phyloP scores from a whole-genome alignment of 2,329 filamentous ascomycete genomes.

The Colletotrichum eleusines region DNA sequence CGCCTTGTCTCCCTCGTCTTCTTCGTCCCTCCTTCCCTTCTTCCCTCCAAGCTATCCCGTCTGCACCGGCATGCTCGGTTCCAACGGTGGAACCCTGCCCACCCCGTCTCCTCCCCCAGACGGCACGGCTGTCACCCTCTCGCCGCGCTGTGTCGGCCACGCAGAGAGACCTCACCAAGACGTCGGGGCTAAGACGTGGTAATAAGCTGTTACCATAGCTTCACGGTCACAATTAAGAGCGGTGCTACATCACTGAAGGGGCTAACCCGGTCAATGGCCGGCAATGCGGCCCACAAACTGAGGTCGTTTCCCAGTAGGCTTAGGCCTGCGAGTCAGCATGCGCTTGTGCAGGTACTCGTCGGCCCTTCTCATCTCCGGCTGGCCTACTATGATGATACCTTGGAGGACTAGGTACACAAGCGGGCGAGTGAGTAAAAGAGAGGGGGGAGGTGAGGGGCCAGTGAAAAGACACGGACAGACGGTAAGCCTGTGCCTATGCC shows the following conservation, averaged over 20 bases:
- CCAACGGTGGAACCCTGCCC: not conserved
- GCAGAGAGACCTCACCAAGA: constrained; percentile 3
- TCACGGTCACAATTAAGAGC: constrained; percentile 7
- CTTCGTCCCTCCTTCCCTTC: not conserved
- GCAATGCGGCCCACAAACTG: constrained; percentile 2
- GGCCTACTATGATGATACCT: too few relatives aligned
- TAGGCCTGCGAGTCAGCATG: constrained; percentile 12
- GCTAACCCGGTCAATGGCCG: not conserved
- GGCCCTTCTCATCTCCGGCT: not conserved
- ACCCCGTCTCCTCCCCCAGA: not conserved
- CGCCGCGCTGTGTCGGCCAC: not conserved
- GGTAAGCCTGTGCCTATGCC: constrained; percentile 1
- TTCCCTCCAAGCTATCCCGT: not conserved
- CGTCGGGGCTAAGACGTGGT: constrained; percentile 3
- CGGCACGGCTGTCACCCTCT: not conserved
- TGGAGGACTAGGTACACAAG: not conserved
- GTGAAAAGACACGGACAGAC: not conserved
- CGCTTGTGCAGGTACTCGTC: not conserved
- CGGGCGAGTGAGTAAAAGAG: not conserved
- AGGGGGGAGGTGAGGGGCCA: not conserved
- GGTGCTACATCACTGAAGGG: not conserved
- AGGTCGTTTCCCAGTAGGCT: not conserved
- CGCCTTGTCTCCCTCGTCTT: not conserved
- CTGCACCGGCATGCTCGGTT: constrained; percentile 13
- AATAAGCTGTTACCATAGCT: constrained; percentile 39